Evolutionary conservation across 2,329 filamentous ascomycete species (phyloP).

Genomic region (Epichloe scottii): DNA sequence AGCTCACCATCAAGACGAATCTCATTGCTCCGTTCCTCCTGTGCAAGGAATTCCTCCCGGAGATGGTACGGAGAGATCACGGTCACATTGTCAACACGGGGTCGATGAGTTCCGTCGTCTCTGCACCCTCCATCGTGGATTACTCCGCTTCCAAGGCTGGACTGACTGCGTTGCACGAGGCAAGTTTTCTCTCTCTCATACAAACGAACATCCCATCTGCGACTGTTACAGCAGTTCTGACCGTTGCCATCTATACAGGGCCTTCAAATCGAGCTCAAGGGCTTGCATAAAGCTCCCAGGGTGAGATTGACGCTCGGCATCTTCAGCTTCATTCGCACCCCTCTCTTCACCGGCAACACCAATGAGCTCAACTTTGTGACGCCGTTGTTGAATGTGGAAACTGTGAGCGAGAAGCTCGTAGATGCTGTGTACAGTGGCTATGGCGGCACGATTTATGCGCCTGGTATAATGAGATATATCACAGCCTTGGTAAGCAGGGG

Average conservation of each 20-base stretch:
- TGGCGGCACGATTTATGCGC: slow-evolving; percentile 18
- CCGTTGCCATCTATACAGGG: slow-evolving; percentile 8
- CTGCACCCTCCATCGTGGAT: slow-evolving; percentile 43
- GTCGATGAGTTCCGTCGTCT: slow-evolving; percentile 40
- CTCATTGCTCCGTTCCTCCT: slow-evolving; percentile 45
- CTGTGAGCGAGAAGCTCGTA: slow-evolving; percentile 18
- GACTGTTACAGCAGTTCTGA: too few species aligned
- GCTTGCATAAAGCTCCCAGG: slow-evolving; percentile 15
- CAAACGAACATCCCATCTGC: too few species aligned
- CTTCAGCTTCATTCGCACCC: slow-evolving; percentile 20
- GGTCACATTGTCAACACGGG: slow-evolving; percentile 53
- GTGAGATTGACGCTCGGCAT: slow-evolving; percentile 18
- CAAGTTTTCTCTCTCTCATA: background rate
- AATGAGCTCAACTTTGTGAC: slow-evolving; percentile 16
- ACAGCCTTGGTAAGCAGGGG: slow-evolving; percentile 14
- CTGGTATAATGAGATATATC: slow-evolving; percentile 15
- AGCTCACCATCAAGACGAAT: slow-evolving; percentile 30
- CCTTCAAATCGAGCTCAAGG: slow-evolving; percentile 18
- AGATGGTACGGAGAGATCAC: slow-evolving; percentile 44
- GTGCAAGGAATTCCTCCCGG: slow-evolving; percentile 45
- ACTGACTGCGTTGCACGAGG: slow-evolving; percentile 17
- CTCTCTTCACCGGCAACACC: slow-evolving; percentile 16
- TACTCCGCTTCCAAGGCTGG: slow-evolving; percentile 44
- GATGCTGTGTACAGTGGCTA: slow-evolving; percentile 18
- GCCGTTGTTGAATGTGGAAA: slow-evolving; percentile 21